Evolutionary conservation across 352 stramenopile genomes (phyloP).

Genomic region (Thraustochytrium sp.): DNA sequence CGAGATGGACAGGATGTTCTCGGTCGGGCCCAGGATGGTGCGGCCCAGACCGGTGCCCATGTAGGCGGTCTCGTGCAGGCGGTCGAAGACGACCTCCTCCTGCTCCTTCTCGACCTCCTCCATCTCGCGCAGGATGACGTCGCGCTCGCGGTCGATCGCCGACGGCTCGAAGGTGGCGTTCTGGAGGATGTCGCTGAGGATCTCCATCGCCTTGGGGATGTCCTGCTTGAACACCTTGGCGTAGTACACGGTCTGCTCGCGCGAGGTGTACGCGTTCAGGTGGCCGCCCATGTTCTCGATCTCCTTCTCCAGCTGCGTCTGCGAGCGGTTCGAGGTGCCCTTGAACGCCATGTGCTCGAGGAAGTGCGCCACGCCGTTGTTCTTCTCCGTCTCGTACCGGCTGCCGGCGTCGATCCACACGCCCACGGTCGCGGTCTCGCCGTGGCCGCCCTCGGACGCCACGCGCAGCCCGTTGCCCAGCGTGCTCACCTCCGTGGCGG

Average conservation of each 20-base stretch:
- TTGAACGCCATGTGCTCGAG: slow-evolving; percentile 99
- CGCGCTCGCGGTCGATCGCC: slow-evolving; percentile 92
- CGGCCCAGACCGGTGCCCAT: slow-evolving; percentile 91
- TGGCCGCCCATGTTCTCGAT: slow-evolving; percentile 99
- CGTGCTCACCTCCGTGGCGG: slow-evolving; percentile 91
- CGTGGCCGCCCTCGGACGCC: slow-evolving; percentile 89
- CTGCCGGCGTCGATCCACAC: slow-evolving; percentile 92
- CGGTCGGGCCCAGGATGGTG: slow-evolving; percentile 96
- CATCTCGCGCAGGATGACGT: slow-evolving; percentile 99
- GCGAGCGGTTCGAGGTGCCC: slow-evolving; percentile 89
- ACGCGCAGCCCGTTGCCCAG: slow-evolving; percentile 92
- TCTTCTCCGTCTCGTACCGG: slow-evolving; percentile 95
- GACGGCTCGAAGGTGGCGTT: slow-evolving; percentile 92
- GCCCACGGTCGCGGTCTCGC: slow-evolving; percentile 95
- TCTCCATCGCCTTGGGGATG: slow-evolving; percentile 92
- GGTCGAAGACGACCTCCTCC: slow-evolving; percentile 96
- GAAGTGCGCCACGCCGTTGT: slow-evolving; percentile 99
- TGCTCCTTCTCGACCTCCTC: slow-evolving; percentile 70
- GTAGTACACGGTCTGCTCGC: slow-evolving; percentile 99
- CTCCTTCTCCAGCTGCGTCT: slow-evolving; percentile 96
- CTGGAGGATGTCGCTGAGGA: slow-evolving; percentile 97
- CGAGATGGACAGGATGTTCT: slow-evolving; percentile 94
- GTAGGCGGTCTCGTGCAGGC: slow-evolving; percentile 97
- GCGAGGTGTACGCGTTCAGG: slow-evolving; percentile 83
- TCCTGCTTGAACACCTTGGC: slow-evolving; percentile 99